These are phyloP conservation scores for Blastobotrys arbuscula DNA, from an alignment of 1,139 yeast species.

Conservation along the genomic window DNA sequence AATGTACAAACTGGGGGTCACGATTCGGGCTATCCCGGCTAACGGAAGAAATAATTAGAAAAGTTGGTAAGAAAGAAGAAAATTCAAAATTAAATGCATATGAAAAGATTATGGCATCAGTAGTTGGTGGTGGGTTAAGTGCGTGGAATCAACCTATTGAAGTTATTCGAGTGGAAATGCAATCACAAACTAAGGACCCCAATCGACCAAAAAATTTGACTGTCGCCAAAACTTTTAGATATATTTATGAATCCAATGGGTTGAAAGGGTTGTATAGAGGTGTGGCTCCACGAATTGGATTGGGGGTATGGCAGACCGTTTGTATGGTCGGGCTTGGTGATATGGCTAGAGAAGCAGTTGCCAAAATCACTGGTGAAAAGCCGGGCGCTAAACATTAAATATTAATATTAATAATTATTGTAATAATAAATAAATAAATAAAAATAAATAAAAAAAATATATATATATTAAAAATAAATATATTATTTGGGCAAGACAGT, in stretches of 20 bases:
- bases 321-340: slow-evolving; percentile 99
- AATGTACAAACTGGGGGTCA: slow-evolving; percentile 98
- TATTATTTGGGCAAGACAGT: slow-evolving; percentile 21
- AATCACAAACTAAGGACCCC: slow-evolving; percentile 85
- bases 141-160: slow-evolving; percentile 99
- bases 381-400: slow-evolving; percentile 44
- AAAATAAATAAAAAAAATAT: not conserved
- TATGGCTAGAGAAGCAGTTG: slow-evolving; percentile 67
- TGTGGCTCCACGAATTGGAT: slow-evolving; percentile 92
- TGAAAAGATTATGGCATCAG: slow-evolving; percentile 83
- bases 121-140: slow-evolving; percentile 92
- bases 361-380: slow-evolving; percentile 49
- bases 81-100: slow-evolving; percentile 59
- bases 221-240: slow-evolving; percentile 71
- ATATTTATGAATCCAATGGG: slow-evolving; percentile 79
- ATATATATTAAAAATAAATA: not conserved
- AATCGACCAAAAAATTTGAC: slow-evolving; percentile 90
- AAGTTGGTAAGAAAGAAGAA: slow-evolving; percentile 49
- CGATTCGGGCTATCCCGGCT: slow-evolving; percentile 89
- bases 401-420: not conserved
- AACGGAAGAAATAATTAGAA: slow-evolving; percentile 80
- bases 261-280: slow-evolving; percentile 91
- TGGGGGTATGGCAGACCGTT: slow-evolving; percentile 97
- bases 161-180: slow-evolving; percentile 97
- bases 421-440: not conserved